Conservation (phyloP, 306 rosid species). For the Sindora glabra region DNA sequence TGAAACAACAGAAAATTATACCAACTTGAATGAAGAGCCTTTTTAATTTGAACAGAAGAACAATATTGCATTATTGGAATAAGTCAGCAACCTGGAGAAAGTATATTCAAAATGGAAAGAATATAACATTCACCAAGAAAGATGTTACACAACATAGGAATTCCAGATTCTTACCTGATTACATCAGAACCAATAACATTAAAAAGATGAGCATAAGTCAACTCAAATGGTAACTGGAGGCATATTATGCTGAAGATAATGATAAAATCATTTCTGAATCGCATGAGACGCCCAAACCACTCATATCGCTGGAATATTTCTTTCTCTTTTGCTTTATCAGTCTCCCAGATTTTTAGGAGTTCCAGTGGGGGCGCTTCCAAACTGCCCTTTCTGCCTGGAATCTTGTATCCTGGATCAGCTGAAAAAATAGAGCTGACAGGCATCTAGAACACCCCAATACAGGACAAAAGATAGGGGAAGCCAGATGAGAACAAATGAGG, state of each 20-base stretch:
- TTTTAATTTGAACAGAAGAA: background rate
- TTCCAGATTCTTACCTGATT: slow-evolving; percentile 53
- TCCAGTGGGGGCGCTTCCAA: slow-evolving; percentile 42
- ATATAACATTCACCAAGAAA: slow-evolving; percentile 11
- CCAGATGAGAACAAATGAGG: background rate
- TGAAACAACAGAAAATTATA: background rate
- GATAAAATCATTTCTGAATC: slow-evolving; percentile 82
- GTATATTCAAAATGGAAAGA: background rate
- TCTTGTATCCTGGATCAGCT: slow-evolving; percentile 48
- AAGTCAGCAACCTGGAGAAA: background rate
- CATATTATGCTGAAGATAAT: slow-evolving; percentile 80
- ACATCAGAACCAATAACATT: slow-evolving; percentile 53
- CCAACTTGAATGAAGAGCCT: background rate
- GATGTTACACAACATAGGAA: slow-evolving; percentile 7
- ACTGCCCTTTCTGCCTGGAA: slow-evolving; percentile 40
- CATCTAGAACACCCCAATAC: slow-evolving; percentile 48
- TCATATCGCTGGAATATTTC: slow-evolving; percentile 62
- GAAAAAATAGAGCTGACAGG: slow-evolving; percentile 44
- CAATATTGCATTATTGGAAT: background rate
- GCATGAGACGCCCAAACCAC: slow-evolving; percentile 79
- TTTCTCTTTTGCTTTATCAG: slow-evolving; percentile 56
- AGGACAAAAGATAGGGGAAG: background rate
- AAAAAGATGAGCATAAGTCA: slow-evolving; percentile 93
- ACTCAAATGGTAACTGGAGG: slow-evolving; percentile 93
- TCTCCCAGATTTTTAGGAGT: slow-evolving; percentile 44